phyloP scores from a whole-genome alignment of 345 rosid species.

The Microthlaspi erraticum region DNA sequence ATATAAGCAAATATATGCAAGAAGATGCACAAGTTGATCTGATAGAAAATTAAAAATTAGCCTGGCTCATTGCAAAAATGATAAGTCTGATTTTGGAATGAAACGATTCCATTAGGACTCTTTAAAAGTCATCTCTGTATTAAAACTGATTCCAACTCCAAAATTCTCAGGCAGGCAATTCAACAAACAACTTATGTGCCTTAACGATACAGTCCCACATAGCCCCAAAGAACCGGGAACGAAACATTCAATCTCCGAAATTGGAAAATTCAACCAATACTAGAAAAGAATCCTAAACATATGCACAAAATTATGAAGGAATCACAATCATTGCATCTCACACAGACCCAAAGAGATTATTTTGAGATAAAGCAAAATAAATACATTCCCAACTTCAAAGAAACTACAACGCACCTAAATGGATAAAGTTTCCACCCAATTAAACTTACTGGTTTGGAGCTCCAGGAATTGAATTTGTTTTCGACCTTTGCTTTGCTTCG shows the following conservation, averaged over 20 bases:
- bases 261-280: not conserved
- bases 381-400: not conserved
- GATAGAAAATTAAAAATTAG: no score
- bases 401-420: constrained; percentile 12
- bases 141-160: not conserved
- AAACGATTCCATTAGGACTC: not conserved
- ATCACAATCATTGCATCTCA: not conserved
- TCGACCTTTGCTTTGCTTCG: constrained; percentile 36
- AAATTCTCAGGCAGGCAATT: constrained; percentile 14
- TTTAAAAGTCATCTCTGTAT: not conserved
- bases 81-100: not conserved
- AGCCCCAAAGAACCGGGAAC: not conserved
- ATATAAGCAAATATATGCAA: no score
- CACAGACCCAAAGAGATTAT: constrained; percentile 5
- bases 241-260: not conserved
- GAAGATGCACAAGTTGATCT: no score
- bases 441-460: constrained; percentile 33
- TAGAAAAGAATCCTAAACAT: no score
- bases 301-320: not conserved
- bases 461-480: constrained; percentile 23
- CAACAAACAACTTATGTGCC: constrained; percentile 41
- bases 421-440: not conserved
- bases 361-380: not conserved
- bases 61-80: not conserved
- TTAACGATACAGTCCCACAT: not conserved